Evolutionary conservation across 2,329 filamentous ascomycete genomes (phyloP).

Genomic region (Metarhizium guizhouense): DNA sequence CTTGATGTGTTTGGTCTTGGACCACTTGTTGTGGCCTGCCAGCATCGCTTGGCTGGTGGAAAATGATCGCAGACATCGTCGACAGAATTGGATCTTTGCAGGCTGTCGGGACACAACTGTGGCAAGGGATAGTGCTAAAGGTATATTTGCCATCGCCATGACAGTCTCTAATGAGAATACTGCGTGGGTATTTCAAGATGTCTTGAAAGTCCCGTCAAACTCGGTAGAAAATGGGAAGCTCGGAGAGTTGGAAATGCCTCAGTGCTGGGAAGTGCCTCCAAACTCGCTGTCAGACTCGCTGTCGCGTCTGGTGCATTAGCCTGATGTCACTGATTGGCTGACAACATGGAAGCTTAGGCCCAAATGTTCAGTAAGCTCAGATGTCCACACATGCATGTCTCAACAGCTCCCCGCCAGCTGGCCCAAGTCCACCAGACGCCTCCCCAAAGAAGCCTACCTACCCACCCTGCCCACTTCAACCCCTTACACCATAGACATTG

Average conservation of each 20-base stretch:
- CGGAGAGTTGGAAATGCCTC: not conserved
- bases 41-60: slow-evolving; percentile 31
- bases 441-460: too few species aligned
- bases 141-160: not conserved
- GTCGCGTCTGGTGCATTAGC: not conserved
- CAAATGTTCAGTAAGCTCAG: not conserved
- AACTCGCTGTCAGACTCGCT: too few species aligned
- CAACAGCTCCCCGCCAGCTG: not conserved
- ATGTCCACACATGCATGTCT: not conserved
- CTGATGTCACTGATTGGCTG: not conserved
- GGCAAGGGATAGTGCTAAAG: not conserved
- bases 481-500: not conserved
- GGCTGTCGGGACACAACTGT: not conserved
- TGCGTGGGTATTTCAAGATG: not conserved
- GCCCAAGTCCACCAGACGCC: not conserved
- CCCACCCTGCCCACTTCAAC: not conserved
- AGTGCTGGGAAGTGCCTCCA: too few species aligned
- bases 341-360: not conserved
- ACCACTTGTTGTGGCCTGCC: slow-evolving; percentile 87
- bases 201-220: not conserved
- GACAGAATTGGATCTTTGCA: slow-evolving; percentile 25
- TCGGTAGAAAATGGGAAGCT: not conserved
- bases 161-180: not conserved
- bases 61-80: slow-evolving; percentile 40
- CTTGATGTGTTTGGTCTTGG: slow-evolving; percentile 93